Evolutionary conservation across 768 basidiomycete genomes (phyloP), one percentile per base, ranked within the genome.

Genomic region (Jaapia argillacea): DNA sequence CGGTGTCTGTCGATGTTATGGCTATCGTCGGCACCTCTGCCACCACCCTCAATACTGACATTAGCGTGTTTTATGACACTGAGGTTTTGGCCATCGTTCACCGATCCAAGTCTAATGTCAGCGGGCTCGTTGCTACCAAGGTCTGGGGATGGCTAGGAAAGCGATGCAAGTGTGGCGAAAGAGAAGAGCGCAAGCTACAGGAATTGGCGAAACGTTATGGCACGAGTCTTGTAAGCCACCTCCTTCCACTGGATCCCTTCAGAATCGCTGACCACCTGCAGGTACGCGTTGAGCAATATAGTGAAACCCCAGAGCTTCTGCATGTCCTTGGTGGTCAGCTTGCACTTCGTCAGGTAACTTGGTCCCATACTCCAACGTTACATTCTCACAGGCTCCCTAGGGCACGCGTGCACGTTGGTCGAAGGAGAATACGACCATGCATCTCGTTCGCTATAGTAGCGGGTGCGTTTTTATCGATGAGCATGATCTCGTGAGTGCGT

Each of bases 121-220:
- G 60, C 25, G 80, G 82, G 10, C 66, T 90, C 13, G 85, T 77
- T 3, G 66, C 68, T 21, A 87, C 81, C 4, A 71, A 68, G 18
- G 71, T 90, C 14, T 90, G 85, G 85, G 74, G 72, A 18, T 91
- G 88, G 88, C 62, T 66, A 14, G 88, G 88, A 0, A 75, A 69
- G 42, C 65, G 65, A 28, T 68, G 72, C 37, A 63, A 59, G 18
- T 51, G 71, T 24, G 74, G 74, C 1, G 78, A 81, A 39, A 65
- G 63, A 37, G 88, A 88, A 49, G 72, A 75, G 51, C 69, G 62
- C 43, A 89, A 85, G 54, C 52, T 85, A 27, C 66, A 72, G 33
- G 86, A 88, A 42, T 64, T 91, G 4, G 80, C 81, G 5, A 74
- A 75, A 46, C 75, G 81, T 40, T 90, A 89, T 58, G 76, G 80